Conservation (phyloP, 768 basidiomycete genomes). For the Phaeotremella fagi region DNA sequence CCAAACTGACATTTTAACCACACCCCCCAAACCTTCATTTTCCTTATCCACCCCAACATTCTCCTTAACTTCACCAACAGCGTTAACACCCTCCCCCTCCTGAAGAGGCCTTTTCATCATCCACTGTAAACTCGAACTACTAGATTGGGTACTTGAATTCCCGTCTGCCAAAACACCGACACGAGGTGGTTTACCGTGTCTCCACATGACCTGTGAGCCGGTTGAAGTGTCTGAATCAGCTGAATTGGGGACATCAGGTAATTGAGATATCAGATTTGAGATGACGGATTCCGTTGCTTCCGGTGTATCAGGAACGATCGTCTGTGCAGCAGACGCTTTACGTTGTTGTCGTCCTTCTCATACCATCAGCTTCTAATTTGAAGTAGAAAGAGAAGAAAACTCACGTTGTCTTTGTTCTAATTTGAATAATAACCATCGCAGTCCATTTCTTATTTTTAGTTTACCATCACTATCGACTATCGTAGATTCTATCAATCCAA, state of each 20-base stretch:
- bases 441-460: conserved; percentile 61
- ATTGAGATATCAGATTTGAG: conserved; percentile 2
- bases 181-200: conserved; percentile 8
- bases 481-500: conserved; percentile 73
- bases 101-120: conserved; percentile 11
- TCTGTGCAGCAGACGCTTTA: neutral
- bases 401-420: conserved; percentile 38
- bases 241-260: conserved; percentile 15
- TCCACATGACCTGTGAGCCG: conserved; percentile 30
- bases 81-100: neutral
- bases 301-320: neutral
- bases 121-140: conserved; percentile 28
- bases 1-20: neutral
- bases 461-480: conserved; percentile 58
- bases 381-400: neutral
- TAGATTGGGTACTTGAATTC: conserved; percentile 17
- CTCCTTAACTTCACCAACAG: neutral
- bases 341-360: conserved; percentile 15
- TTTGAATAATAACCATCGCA: conserved; percentile 43
- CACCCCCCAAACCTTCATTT: neutral
- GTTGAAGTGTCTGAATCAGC: conserved; percentile 25
- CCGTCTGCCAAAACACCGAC: neutral
- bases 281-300: neutral
- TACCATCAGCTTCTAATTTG: neutral
- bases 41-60: neutral